Percentiles rank a stretch among this genome's conserved stretches.
phyloP scores from a whole-genome alignment of 306 rosid species.

The Castanea sativa region DNA sequence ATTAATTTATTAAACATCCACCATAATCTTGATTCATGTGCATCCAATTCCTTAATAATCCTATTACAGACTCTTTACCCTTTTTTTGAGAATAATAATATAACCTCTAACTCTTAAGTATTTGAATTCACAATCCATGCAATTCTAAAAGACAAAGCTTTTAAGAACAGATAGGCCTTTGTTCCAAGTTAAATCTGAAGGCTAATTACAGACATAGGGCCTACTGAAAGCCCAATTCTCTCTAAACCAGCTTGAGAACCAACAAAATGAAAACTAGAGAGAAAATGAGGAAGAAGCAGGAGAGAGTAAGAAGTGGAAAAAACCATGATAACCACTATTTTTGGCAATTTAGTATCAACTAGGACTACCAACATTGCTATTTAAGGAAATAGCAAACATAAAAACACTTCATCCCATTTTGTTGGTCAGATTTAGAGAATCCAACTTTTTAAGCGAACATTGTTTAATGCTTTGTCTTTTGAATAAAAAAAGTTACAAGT shows the following conservation, averaged over 20 bases:
- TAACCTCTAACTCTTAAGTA: neutral
- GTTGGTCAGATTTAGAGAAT: too few species aligned
- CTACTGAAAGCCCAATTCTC: neutral
- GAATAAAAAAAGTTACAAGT: too few species aligned
- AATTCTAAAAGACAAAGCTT: neutral
- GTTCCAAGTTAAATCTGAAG: neutral
- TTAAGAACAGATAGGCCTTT: neutral
- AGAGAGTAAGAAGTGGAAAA: neutral
- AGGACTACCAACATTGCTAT: neutral
- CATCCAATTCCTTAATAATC: neutral
- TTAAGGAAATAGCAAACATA: neutral
- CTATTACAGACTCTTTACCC: neutral
- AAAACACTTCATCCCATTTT: neutral
- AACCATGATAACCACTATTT: neutral
- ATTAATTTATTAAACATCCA: neutral
- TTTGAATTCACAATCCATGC: neutral
- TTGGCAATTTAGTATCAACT: neutral
- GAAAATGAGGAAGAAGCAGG: neutral
- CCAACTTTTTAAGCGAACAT: too few species aligned
- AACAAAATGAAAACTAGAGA: neutral
- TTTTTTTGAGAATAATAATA: too few species aligned
- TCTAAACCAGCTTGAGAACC: neutral
- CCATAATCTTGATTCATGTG: neutral
- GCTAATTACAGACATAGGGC: neutral
- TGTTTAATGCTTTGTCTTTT: too few species aligned